phyloP scores from a whole-genome alignment of 139 green algal genomes.

The Chlorella sp. region DNA sequence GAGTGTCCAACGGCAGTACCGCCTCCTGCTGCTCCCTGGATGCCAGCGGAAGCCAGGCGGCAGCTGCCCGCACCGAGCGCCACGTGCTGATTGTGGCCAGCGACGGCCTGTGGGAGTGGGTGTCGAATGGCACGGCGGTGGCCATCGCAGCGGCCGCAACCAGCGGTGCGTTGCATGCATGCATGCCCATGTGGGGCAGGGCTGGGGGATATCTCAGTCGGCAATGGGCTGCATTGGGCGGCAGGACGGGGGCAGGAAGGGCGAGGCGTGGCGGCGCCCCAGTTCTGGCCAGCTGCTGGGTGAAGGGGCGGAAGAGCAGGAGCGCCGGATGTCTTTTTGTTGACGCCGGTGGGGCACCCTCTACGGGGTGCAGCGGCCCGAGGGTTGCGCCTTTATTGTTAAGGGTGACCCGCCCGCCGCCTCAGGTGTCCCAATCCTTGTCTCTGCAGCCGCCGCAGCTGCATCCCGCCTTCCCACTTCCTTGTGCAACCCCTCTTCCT shows the following conservation, averaged over 20 bases:
- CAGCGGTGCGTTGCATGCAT: not conserved
- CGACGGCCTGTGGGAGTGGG: conserved; percentile 61
- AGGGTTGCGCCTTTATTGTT: too few relatives aligned
- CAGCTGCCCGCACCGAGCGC: not conserved
- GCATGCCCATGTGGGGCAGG: not conserved
- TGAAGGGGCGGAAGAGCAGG: not conserved
- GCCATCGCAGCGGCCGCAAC: conserved; percentile 37
- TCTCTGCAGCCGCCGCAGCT: too few relatives aligned
- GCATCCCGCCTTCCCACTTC: too few relatives aligned
- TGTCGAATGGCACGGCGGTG: conserved; percentile 44
- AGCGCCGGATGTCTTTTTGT: too few relatives aligned
- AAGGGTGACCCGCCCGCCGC: too few relatives aligned
- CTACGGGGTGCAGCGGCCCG: too few relatives aligned
- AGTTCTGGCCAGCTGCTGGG: too few relatives aligned
- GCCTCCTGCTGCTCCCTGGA: conserved; percentile 10
- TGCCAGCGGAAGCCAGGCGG: not conserved
- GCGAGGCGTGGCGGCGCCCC: too few relatives aligned
- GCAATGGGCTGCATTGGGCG: not conserved
- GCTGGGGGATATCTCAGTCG: not conserved
- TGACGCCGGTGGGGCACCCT: too few relatives aligned
- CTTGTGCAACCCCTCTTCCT: not conserved
- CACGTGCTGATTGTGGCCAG: conserved; percentile 50
- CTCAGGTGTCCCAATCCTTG: too few relatives aligned
- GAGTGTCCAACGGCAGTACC: not conserved
- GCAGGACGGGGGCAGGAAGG: not conserved